Evolutionary conservation across 2,329 filamentous ascomycete genomes (phyloP).

Genomic region (Colletotrichum eleusines): DNA sequence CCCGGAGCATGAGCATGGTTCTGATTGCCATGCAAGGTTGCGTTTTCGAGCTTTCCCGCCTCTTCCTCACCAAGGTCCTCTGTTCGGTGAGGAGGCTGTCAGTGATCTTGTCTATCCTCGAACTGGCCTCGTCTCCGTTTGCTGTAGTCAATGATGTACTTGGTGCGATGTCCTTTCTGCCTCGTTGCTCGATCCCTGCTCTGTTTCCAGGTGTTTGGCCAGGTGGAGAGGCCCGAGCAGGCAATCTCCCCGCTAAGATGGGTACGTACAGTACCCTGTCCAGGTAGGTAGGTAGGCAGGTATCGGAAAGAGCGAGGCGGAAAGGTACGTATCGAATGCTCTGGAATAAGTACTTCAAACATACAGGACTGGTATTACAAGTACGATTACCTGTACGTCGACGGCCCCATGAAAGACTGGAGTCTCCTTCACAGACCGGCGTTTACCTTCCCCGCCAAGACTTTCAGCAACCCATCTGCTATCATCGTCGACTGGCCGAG

Average conservation of each 20-base stretch:
- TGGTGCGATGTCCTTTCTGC: neutral
- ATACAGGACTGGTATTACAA: too few species aligned
- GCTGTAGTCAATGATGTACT: neutral
- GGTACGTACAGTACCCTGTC: too few species aligned
- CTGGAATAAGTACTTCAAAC: conserved; percentile 18
- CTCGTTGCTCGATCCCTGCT: conserved; percentile 14
- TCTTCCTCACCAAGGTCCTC: neutral
- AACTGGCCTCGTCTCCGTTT: too few species aligned
- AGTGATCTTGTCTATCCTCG: neutral
- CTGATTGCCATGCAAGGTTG: neutral
- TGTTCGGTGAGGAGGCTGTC: neutral
- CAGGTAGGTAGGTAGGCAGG: too few species aligned
- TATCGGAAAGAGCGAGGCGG: neutral
- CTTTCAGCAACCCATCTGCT: conserved; percentile 10
- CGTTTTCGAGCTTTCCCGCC: neutral
- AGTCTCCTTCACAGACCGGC: conserved; percentile 22
- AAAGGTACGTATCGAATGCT: conserved; percentile 20
- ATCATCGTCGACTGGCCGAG: conserved; percentile 28
- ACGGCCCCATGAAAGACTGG: neutral
- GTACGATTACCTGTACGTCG: neutral
- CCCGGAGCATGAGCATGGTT: neutral
- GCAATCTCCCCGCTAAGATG: conserved; percentile 21
- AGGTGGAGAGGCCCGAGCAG: conserved; percentile 19
- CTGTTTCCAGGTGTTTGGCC: conserved; percentile 15
- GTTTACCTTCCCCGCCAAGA: conserved; percentile 36